A percentile compares a stretch with the other conserved stretches of the same genome.
Conservation (phyloP, 192 early-diverging fungal genomes). For the Linnemannia zychae region DNA sequence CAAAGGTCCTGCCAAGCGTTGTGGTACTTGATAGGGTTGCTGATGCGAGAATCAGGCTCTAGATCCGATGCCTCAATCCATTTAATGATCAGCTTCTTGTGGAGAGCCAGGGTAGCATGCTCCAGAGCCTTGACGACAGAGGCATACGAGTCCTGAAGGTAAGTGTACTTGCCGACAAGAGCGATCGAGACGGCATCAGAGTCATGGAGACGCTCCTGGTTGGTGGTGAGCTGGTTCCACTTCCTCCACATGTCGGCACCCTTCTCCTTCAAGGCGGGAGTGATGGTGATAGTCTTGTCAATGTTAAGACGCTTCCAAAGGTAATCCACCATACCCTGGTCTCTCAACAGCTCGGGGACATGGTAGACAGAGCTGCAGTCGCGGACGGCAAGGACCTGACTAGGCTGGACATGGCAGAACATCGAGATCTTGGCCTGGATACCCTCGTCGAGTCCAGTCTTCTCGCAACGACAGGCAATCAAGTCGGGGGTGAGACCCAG, state of each 20-base stretch:
- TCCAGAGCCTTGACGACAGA: constrained; percentile 96
- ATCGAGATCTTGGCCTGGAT: constrained; percentile 95
- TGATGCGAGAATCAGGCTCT: constrained; percentile 74
- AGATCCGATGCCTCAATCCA: constrained; percentile 97
- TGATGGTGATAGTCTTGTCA: constrained; percentile 32
- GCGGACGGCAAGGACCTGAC: constrained; percentile 93
- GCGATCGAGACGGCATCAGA: constrained; percentile 89
- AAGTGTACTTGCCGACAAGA: constrained; percentile 96
- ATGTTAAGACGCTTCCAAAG: constrained; percentile 53
- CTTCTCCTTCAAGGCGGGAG: constrained; percentile 36
- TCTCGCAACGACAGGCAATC: constrained; percentile 56
- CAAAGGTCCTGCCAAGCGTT: constrained; percentile 95
- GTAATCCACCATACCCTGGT: constrained; percentile 43
- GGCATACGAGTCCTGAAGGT: constrained; percentile 95
- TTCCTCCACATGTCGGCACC: constrained; percentile 37
- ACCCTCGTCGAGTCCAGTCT: constrained; percentile 79
- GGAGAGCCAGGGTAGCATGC: constrained; percentile 89
- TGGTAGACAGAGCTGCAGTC: constrained; percentile 88
- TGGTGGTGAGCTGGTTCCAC: constrained; percentile 38
- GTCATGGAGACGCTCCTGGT: constrained; percentile 41
- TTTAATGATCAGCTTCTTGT: constrained; percentile 83
- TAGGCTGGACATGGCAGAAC: constrained; percentile 95
- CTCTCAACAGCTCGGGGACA: constrained; percentile 52
- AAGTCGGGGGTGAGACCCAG: constrained; percentile 94
- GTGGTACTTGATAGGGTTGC: constrained; percentile 91